Evolutionary conservation across 1,284 basidiomycete species (phyloP).

Genomic region (Butyriboletus appendiculatus): DNA sequence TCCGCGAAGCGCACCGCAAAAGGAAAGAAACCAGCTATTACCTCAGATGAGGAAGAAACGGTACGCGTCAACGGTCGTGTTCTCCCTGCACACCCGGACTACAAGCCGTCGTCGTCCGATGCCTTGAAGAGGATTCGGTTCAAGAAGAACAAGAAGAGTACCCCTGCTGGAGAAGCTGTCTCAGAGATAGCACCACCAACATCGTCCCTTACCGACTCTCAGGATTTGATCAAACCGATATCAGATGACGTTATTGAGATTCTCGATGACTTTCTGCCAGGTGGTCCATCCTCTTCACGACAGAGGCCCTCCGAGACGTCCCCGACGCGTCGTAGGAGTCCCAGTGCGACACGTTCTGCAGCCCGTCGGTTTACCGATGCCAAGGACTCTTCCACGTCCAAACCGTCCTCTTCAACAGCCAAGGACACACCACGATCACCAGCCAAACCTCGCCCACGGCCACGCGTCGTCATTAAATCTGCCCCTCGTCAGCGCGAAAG

Average conservation of each 20-base stretch:
- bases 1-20: constrained; percentile 14
- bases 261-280: no score
- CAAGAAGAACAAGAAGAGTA: constrained; percentile 33
- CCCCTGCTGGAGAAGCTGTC: neutral
- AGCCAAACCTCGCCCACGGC: no score
- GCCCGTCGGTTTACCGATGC: no score
- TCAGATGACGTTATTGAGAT: constrained; percentile 17
- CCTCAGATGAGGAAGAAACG: constrained; percentile 6
- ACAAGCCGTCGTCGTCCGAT: constrained; percentile 14
- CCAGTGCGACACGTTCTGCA: neutral
- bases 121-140: constrained; percentile 36
- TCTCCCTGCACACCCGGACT: constrained; percentile 27
- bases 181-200: constrained; percentile 19
- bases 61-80: constrained; percentile 19
- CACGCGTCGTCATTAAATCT: constrained; percentile 9
- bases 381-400: no score
- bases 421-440: no score
- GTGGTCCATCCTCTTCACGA: neutral
- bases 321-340: constrained; percentile 2
- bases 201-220: constrained; percentile 28
- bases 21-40: neutral
- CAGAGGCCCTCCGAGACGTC: no score
- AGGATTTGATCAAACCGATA: constrained; percentile 24
- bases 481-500: neutral
- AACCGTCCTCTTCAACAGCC: neutral